Evolutionary conservation across 768 basidiomycete species (phyloP).

Genomic region (Galerina marginata): DNA sequence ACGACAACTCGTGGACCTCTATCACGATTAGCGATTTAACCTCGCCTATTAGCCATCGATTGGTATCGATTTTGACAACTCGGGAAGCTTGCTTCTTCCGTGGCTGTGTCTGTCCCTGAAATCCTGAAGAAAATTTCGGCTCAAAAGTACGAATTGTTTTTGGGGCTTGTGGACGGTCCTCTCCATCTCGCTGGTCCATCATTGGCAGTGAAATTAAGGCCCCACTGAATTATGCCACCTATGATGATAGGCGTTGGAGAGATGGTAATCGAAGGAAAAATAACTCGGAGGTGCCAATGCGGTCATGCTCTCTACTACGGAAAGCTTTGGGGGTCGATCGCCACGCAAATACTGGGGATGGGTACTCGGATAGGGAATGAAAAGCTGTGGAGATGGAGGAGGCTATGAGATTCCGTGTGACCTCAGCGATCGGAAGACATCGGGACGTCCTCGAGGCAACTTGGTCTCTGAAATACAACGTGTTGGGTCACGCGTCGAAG

Average conservation of each 20-base stretch:
- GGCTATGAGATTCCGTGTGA: slow-evolving; percentile 23
- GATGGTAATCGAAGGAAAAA: background rate
- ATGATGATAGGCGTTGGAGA: background rate
- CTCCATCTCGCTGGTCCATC: background rate
- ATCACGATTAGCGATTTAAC: slow-evolving; percentile 15
- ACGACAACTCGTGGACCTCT: background rate
- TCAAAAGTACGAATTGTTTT: background rate
- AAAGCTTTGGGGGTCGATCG: slow-evolving; percentile 11
- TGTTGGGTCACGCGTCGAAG: slow-evolving; percentile 27
- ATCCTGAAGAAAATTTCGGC: background rate
- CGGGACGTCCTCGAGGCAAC: slow-evolving; percentile 33
- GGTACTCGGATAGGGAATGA: slow-evolving; percentile 13
- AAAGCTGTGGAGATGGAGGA: slow-evolving; percentile 25
- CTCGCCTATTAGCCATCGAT: slow-evolving; percentile 10
- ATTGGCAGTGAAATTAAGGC: background rate
- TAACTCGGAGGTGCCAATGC: background rate
- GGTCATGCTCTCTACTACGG: background rate
- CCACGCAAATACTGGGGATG: slow-evolving; percentile 8
- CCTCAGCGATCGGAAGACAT: slow-evolving; percentile 19
- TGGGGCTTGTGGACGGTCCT: slow-evolving; percentile 2
- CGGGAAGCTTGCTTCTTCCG: background rate
- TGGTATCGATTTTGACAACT: slow-evolving; percentile 4
- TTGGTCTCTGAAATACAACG: slow-evolving; percentile 26
- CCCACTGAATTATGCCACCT: background rate
- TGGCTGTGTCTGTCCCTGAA: slow-evolving; percentile 1